Conservation (phyloP, 495 filamentous ascomycete species). For the Wilcoxina mikolae region DNA sequence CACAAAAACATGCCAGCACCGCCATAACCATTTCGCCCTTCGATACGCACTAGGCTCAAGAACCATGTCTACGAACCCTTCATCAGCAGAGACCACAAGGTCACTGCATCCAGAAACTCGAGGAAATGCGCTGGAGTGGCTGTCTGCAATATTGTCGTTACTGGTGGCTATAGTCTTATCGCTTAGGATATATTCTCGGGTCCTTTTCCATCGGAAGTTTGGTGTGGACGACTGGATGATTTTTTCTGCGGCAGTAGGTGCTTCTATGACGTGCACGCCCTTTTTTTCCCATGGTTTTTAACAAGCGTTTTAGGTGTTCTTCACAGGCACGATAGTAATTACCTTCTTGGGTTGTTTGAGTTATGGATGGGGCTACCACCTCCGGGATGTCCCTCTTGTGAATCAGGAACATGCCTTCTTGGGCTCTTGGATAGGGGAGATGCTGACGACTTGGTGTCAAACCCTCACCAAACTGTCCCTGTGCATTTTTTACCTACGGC, state of each 20-base stretch:
- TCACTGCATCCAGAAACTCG: slow-evolving; percentile 8
- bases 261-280: neutral
- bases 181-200: slow-evolving; percentile 16
- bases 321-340: neutral
- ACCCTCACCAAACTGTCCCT: slow-evolving; percentile 17
- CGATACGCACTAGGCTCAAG: no score
- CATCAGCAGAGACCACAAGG: no score
- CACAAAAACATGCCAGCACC: no score
- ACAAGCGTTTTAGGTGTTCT: neutral
- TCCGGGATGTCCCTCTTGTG: neutral
- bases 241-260: slow-evolving; percentile 16
- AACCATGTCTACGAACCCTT: no score
- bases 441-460: slow-evolving; percentile 20
- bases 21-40: no score
- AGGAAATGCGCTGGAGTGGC: slow-evolving; percentile 12
- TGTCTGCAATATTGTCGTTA: slow-evolving; percentile 11
- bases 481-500: slow-evolving; percentile 19
- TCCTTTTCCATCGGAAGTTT: slow-evolving; percentile 15
- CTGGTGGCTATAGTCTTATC: slow-evolving; percentile 10
- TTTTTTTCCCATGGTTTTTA: neutral
- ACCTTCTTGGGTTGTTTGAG: neutral
- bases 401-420: slow-evolving; percentile 9
- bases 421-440: slow-evolving; percentile 18
- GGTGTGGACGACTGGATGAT: slow-evolving; percentile 21
- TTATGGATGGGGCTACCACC: neutral